Base-by-base conservation (phyloP, 179 eudicot species). In the Monotropa hypopitys region DNA sequence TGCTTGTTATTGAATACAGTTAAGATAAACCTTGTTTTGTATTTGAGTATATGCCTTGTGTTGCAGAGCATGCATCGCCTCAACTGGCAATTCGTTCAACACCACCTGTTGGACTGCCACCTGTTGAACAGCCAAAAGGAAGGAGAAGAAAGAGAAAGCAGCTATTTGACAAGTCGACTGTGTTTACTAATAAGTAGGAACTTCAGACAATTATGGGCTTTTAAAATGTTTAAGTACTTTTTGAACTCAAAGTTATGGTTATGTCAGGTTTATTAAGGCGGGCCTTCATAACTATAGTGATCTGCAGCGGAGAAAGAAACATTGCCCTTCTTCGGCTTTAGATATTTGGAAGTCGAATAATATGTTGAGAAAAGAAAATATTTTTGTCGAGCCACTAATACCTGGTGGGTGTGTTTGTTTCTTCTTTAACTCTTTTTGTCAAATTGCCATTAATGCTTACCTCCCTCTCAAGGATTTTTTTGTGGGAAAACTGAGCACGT, bases 101-200 rank as follows among this genome's bases (percentile, higher is more conserved):
- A 5, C 67, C 67, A 61, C 38, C 38, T 61, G 67, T 12, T 61
- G 66, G 12, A 28, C 38, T 26, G 38, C 90, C 87, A 8, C 80
- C 83, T 23, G 79, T 75, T 21, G 84, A 76, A 68, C 73, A 78
- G 73, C 89, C 87, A 45, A 78, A 74, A 72, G 85, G 86, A 49
- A 83, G 79, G 54, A 80, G 23, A 70, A 88, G 85, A 77, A 89
- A 77, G 84, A 82, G 86, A 84, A 87, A 65, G 70, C 84, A 66
- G 73, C 77, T 15, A 72, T 89, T 59, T 50, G 94, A 90, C 68
- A 68, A 82, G 81, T 10, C 79, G 2, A 69, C 84, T 30, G 90
- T 86, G 16, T 81, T 91, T 80, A 80, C 81, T n/a, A 89, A 91
- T 67, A 63, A 57, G 96, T 91, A 89, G 62, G 91, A 20, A 21